Base-by-base conservation (phyloP, 169 alveolate species). In the Besnoitia besnoiti region DNA sequence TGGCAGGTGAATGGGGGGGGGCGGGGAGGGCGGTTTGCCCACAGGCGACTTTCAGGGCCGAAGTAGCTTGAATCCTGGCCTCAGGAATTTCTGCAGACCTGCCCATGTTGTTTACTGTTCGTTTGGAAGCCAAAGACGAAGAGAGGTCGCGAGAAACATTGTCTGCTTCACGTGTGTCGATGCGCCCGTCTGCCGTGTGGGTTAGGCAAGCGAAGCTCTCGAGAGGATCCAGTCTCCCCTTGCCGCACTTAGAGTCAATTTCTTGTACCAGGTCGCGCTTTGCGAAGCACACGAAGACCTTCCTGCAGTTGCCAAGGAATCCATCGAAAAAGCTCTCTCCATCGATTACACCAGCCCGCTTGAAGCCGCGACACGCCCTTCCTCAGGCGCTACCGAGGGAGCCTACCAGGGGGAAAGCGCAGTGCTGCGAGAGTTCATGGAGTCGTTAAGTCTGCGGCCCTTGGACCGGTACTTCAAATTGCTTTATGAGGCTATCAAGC, bases 201-300 rank as follows among this genome's bases (percentile, higher is more conserved):
- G 30, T 5, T 33, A 77, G 87, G 87, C 87, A 4, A 77, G 87
- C 87, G 87, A 77, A 39, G 61, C 87, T 16, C 59, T 77, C 62
- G 87, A 77, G 59, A 35, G 16, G 39, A 77, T 77, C 3, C 51
- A 77, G 87, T 77, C 87, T 39, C n/a, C 87, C 30, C 87, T 77
- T 27, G 59, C 87, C 27, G 40, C 87, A 5, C 87, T 77, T 8
- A 12, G 59, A 46, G 87, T 44, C 33, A 21, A 77, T 46, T 5
- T 77, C 21, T 37, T 77, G 42, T 77, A 77, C 37, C 87, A 77
- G 47, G 59, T 77, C 24, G 87, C 87, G 19, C 61, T 44, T 59
- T 42, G 62, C 47, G 87, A 77, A 35, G 87, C 87, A 5, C 37
- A 46, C 33, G 87, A 77, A 30, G 50, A 77, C 59, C 40, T 77